Percentiles rank a stretch among this genome's conserved stretches.
Conservation (phyloP, 1,284 basidiomycete genomes). For the Crocinoboletus sp. region DNA sequence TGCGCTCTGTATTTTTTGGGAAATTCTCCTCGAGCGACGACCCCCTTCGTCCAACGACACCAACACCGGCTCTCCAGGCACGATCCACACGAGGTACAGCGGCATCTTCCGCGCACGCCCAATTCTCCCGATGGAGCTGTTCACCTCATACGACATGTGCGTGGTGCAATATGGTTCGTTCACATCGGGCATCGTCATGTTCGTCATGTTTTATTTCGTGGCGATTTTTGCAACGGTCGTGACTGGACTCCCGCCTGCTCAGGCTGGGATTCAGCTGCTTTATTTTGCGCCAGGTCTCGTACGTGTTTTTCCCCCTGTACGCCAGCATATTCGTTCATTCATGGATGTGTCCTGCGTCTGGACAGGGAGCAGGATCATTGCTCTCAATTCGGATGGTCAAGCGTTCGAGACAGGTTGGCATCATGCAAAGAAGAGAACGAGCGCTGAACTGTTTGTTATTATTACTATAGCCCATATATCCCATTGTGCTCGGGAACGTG, state of each 20-base stretch:
- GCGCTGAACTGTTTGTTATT: background rate
- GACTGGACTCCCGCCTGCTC: conserved; percentile 33
- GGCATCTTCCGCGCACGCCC: conserved; percentile 34
- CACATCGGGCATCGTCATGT: conserved; percentile 44
- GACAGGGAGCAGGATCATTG: conserved; percentile 20
- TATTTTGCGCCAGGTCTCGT: conserved; percentile 48
- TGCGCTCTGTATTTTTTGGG: conserved; percentile 37
- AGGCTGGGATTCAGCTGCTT: conserved; percentile 43
- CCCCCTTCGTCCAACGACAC: background rate
- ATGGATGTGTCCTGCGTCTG: background rate
- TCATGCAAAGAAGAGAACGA: conserved; percentile 11
- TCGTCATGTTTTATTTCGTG: conserved; percentile 52
- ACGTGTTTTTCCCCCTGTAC: conserved; percentile 7
- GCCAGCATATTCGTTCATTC: background rate
- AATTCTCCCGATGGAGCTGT: conserved; percentile 41
- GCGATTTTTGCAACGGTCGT: conserved; percentile 48
- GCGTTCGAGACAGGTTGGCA: conserved; percentile 20
- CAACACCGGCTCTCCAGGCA: background rate
- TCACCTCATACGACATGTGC: conserved; percentile 37
- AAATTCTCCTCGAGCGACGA: conserved; percentile 36
- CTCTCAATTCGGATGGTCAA: conserved; percentile 27
- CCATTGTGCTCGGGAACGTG: conserved; percentile 37
- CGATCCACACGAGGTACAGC: conserved; percentile 9
- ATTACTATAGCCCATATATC: conserved; percentile 41
- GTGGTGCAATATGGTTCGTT: conserved; percentile 37